Conservation (phyloP, 257 asterid species). For the Salvia splendens region DNA sequence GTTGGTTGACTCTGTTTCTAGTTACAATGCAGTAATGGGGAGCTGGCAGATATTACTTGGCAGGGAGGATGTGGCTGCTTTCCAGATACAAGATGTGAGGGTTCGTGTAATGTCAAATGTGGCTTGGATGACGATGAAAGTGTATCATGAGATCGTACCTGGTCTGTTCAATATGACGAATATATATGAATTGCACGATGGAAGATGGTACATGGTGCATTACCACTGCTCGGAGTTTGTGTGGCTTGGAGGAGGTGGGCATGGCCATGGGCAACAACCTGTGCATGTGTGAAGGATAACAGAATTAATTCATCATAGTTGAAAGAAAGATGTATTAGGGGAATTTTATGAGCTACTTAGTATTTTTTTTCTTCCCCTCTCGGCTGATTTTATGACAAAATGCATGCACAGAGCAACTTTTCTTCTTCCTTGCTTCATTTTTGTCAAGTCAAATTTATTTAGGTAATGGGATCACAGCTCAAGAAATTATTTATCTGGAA, state of each 20-base stretch:
- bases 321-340: slow-evolving; percentile 33
- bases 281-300: slow-evolving; percentile 38
- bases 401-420: slow-evolving; percentile 38
- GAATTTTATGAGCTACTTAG: slow-evolving; percentile 24
- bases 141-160: slow-evolving; percentile 50
- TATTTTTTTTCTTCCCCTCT: slow-evolving; percentile 19
- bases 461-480: background rate
- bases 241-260: slow-evolving; percentile 48
- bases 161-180: slow-evolving; percentile 66
- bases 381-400: slow-evolving; percentile 26
- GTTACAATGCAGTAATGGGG: slow-evolving; percentile 75
- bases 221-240: slow-evolving; percentile 76
- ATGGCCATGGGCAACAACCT: slow-evolving; percentile 40
- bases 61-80: slow-evolving; percentile 78
- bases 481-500: slow-evolving; percentile 14
- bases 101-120: slow-evolving; percentile 66
- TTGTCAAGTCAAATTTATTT: background rate
- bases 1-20: slow-evolving; percentile 40
- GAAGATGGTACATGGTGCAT: slow-evolving; percentile 96
- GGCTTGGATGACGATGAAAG: slow-evolving; percentile 98
- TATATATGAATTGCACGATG: slow-evolving; percentile 68
- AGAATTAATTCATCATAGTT: slow-evolving; percentile 36
- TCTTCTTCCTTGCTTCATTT: slow-evolving; percentile 1
- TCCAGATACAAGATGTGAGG: slow-evolving; percentile 71
- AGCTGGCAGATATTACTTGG: slow-evolving; percentile 83